Evolutionary conservation across 257 asterid species (phyloP).

Genomic region (Asclepias syriaca): DNA sequence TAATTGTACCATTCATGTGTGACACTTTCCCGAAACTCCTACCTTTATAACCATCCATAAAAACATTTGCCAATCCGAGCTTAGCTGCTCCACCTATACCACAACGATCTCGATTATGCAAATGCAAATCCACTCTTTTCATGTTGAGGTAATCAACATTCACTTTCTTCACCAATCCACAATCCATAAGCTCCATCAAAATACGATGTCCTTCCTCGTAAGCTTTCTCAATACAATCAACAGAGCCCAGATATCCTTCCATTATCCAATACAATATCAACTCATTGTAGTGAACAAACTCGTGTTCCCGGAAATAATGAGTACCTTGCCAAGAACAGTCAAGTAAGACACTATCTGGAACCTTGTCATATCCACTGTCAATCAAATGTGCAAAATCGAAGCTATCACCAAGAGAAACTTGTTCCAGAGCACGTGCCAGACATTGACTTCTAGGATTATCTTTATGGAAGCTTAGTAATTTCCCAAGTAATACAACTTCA

Average conservation of each 20-base stretch:
- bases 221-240: slow-evolving; percentile 11
- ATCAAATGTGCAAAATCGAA: not conserved
- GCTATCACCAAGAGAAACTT: not conserved
- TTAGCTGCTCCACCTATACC: slow-evolving; percentile 11
- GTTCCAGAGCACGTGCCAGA: slow-evolving; percentile 11
- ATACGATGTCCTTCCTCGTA: slow-evolving; percentile 20
- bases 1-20: slow-evolving; percentile 5
- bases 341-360: slow-evolving; percentile 16
- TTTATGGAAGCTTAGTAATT: slow-evolving; percentile 1
- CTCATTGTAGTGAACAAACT: slow-evolving; percentile 12
- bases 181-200: slow-evolving; percentile 18
- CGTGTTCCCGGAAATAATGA: slow-evolving; percentile 5
- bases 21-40: slow-evolving; percentile 13
- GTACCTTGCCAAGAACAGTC: slow-evolving; percentile 6
- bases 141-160: slow-evolving; percentile 3
- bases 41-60: slow-evolving; percentile 6
- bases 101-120: not conserved
- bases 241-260: slow-evolving; percentile 22
- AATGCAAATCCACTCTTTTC: not conserved
- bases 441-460: not conserved
- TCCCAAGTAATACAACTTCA: slow-evolving; percentile 13
- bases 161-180: slow-evolving; percentile 13
- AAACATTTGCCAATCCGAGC: slow-evolving; percentile 14
- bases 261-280: slow-evolving; percentile 20
- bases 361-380: not conserved